Percentiles rank a stretch among this genome's conserved stretches.
Evolutionary conservation across 2,329 filamentous ascomycete species (phyloP).

Genomic region (Torrubiella hemipterigena): DNA sequence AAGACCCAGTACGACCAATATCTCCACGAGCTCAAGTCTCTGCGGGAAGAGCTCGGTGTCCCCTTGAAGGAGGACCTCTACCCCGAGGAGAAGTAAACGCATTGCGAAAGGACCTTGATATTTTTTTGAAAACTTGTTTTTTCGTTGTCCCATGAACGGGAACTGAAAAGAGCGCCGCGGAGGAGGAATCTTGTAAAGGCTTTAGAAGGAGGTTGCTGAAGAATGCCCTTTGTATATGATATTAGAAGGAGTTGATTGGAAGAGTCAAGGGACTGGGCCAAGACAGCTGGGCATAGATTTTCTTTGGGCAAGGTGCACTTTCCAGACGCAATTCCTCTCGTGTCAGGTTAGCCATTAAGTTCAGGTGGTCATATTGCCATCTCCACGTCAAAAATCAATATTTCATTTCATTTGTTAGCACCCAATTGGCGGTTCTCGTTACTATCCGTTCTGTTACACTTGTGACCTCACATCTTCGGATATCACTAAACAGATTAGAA

Average conservation of each 20-base stretch:
- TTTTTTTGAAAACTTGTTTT: constrained; percentile 1
- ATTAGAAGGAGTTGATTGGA: constrained; percentile 9
- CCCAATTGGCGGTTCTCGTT: no score
- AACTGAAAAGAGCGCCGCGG: not conserved
- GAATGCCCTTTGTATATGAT: constrained; percentile 24
- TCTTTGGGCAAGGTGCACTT: not conserved
- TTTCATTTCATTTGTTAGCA: no score
- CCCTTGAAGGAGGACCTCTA: constrained; percentile 87
- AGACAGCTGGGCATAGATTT: constrained; percentile 15
- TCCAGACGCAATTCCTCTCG: constrained; percentile 1
- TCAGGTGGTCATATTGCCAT: no score
- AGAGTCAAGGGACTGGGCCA: no score
- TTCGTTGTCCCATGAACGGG: not conserved
- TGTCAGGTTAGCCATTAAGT: no score
- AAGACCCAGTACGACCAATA: constrained; percentile 94
- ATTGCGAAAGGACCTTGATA: constrained; percentile 1
- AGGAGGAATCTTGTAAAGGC: constrained; percentile 6
- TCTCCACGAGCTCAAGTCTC: constrained; percentile 80
- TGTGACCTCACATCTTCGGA: no score
- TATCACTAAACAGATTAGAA: no score
- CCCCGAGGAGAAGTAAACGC: constrained; percentile 45
- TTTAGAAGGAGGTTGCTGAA: constrained; percentile 6
- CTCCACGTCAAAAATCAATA: no score
- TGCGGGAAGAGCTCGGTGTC: constrained; percentile 89
- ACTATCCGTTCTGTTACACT: no score